phyloP scores from a whole-genome alignment of 805 yeast species.

The Jamesozyma rosinii region DNA sequence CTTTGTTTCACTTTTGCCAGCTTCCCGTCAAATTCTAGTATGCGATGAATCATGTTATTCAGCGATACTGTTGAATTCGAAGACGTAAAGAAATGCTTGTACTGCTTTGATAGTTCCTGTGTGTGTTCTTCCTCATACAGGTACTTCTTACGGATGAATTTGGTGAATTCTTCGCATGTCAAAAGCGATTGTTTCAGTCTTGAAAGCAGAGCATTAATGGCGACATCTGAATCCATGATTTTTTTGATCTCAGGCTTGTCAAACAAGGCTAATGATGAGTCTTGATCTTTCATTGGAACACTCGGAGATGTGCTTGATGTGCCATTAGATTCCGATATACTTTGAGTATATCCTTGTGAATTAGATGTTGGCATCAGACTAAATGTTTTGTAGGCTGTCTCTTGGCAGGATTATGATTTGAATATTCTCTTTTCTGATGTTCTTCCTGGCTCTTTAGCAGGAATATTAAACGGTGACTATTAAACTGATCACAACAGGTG shows the following conservation, averaged over 20 bases:
- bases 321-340: neutral
- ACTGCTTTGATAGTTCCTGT: constrained; percentile 62
- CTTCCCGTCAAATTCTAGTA: constrained; percentile 72
- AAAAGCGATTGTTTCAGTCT: constrained; percentile 71
- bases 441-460: no score
- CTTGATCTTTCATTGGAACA: neutral
- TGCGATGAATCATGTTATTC: constrained; percentile 51
- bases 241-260: constrained; percentile 40
- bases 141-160: constrained; percentile 70
- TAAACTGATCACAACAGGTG: no score
- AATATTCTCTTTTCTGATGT: no score
- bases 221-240: constrained; percentile 60
- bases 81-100: constrained; percentile 36
- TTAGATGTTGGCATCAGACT: neutral
- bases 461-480: no score
- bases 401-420: no score
- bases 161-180: constrained; percentile 78
- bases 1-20: constrained; percentile 61
- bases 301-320: neutral
- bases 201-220: constrained; percentile 61
- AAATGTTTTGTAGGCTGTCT: no score
- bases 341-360: neutral
- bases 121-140: constrained; percentile 70
- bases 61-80: constrained; percentile 38
- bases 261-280: neutral